These are phyloP conservation scores for Debaryomyces robertsiae DNA, from an alignment of 1,139 yeast genomes.

Conservation along the genomic window DNA sequence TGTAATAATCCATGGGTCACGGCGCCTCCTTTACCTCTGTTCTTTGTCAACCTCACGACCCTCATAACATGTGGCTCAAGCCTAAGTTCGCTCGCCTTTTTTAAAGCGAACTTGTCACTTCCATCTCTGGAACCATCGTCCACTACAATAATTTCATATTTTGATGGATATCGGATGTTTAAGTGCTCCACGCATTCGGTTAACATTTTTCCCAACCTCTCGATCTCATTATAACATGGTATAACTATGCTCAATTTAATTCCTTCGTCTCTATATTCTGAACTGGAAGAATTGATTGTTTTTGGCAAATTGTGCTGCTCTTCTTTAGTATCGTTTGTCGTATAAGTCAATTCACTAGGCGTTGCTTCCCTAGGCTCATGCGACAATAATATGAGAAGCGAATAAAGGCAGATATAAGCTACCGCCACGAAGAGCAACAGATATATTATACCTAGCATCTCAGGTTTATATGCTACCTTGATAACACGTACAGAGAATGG, in stretches of 20 bases:
- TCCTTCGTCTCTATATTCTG: constrained; percentile 33
- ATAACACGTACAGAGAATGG: too few relatives aligned
- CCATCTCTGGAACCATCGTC: constrained; percentile 92
- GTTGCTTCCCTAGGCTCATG: constrained; percentile 65
- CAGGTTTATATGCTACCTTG: too few relatives aligned
- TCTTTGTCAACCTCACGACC: constrained; percentile 66
- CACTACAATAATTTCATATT: constrained; percentile 79
- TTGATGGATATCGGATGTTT: constrained; percentile 27
- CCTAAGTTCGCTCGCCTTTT: constrained; percentile 55
- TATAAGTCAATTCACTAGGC: constrained; percentile 53
- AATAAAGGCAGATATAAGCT: constrained; percentile 33
- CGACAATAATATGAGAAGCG: constrained; percentile 50
- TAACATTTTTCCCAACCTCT: constrained; percentile 72
- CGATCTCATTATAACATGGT: constrained; percentile 89
- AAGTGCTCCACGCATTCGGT: constrained; percentile 72
- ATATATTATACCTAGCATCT: constrained; percentile 1
- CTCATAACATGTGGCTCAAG: constrained; percentile 64
- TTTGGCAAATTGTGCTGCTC: constrained; percentile 30
- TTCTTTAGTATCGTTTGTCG: constrained; percentile 35
- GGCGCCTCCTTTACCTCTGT: constrained; percentile 98
- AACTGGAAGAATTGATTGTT: constrained; percentile 26
- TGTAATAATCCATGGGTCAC: constrained; percentile 90
- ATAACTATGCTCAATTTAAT: constrained; percentile 73
- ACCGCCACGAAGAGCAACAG: constrained; percentile 8
- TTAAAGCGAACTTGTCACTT: constrained; percentile 71